These are phyloP conservation scores for Melaleuca alternifolia DNA, from an alignment of 345 rosid species.

Conservation along the genomic window DNA sequence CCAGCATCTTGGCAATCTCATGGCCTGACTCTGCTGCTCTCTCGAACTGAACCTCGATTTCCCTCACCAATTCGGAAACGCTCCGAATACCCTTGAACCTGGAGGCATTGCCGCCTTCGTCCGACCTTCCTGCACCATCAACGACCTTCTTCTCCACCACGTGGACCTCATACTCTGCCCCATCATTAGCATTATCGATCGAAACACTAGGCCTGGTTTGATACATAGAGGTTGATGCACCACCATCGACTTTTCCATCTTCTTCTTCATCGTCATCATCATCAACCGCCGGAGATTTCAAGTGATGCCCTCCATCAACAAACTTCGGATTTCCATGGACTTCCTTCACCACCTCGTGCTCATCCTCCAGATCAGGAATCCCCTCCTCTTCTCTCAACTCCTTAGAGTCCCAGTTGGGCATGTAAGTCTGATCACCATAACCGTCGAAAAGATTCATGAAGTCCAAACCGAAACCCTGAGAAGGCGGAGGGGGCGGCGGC, in stretches of 20 bases:
- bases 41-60: constrained; percentile 59
- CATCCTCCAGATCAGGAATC: constrained; percentile 94
- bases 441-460: constrained; percentile 55
- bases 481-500: constrained; percentile 79
- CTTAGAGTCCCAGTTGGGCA: constrained; percentile 60
- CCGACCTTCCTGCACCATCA: constrained; percentile 27
- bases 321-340: constrained; percentile 42
- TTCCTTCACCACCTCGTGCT: constrained; percentile 64
- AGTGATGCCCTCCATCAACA: constrained; percentile 12
- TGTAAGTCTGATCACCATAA: constrained; percentile 22
- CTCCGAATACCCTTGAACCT: constrained; percentile 29
- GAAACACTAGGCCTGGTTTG: constrained; percentile 35
- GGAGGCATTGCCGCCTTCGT: constrained; percentile 20
- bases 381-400: constrained; percentile 89
- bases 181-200: constrained; percentile 33
- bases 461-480: constrained; percentile 63
- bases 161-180: constrained; percentile 57
- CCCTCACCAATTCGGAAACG: constrained; percentile 47
- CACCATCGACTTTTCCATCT: constrained; percentile 13
- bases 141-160: constrained; percentile 86
- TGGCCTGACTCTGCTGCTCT: constrained; percentile 75
- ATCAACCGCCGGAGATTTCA: constrained; percentile 17
- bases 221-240: constrained; percentile 18
- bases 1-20: constrained; percentile 82
- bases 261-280: constrained; percentile 16